A percentile compares a stretch with the other conserved stretches of the same genome.
Conservation (phyloP, 352 stramenopile genomes). For the Phytopythium sindhum region DNA sequence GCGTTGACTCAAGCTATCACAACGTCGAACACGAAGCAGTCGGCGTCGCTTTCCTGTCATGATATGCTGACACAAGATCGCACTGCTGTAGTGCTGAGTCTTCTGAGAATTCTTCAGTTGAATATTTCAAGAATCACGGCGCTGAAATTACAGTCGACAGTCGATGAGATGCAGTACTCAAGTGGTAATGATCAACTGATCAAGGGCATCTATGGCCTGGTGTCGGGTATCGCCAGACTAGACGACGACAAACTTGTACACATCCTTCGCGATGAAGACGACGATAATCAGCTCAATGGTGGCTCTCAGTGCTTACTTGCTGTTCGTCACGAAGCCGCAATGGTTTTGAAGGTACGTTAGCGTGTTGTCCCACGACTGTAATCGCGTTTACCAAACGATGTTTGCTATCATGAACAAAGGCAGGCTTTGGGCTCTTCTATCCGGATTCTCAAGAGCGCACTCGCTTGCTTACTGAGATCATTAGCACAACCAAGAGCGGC, state of each 20-base stretch:
- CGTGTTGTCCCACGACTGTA: too few relatives aligned
- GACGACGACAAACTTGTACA: neutral
- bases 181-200: neutral
- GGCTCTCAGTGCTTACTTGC: neutral
- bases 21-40: neutral
- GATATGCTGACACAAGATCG: neutral
- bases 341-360: slow-evolving; percentile 1
- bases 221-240: neutral
- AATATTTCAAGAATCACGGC: neutral
- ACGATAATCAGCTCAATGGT: neutral
- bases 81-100: neutral
- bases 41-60: neutral
- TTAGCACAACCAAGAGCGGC: neutral
- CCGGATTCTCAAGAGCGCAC: neutral
- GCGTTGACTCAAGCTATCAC: neutral
- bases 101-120: neutral
- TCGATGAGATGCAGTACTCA: neutral
- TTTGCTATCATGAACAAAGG: neutral
- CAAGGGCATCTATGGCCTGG: neutral
- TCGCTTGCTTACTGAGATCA: neutral
- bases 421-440: neutral
- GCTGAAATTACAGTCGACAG: neutral
- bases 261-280: neutral
- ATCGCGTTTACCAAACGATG: neutral
- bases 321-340: neutral